phyloP scores from a whole-genome alignment of 2,329 filamentous ascomycete genomes.

The Colletotrichum sp. region DNA sequence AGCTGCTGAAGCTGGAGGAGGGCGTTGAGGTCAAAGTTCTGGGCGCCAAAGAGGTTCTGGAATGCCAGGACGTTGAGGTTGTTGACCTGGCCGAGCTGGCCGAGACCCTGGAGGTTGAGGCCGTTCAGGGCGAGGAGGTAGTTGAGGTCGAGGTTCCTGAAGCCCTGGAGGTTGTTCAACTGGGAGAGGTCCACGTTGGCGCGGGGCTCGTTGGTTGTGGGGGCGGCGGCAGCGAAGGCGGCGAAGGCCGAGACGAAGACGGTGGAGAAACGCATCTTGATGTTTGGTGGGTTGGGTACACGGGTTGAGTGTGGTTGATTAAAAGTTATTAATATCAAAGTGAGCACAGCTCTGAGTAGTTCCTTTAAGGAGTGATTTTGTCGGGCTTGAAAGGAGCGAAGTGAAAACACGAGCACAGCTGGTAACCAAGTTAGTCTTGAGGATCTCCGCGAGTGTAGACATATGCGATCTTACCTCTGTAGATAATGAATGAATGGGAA shows the following conservation, averaged over 20 bases:
- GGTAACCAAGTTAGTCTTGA: constrained; percentile 25
- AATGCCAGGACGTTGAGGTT: constrained; percentile 47
- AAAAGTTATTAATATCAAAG: constrained; percentile 30
- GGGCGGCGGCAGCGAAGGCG: constrained; percentile 48
- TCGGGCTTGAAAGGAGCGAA: constrained; percentile 44
- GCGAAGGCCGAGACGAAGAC: constrained; percentile 50
- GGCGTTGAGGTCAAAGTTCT: constrained; percentile 44
- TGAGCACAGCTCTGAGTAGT: constrained; percentile 52
- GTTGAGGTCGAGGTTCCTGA: constrained; percentile 45
- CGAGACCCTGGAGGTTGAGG: constrained; percentile 48
- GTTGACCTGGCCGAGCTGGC: constrained; percentile 35
- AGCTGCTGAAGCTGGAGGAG: constrained; percentile 46
- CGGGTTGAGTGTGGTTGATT: constrained; percentile 30
- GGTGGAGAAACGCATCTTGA: constrained; percentile 55
- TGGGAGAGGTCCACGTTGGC: constrained; percentile 41
- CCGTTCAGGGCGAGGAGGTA: constrained; percentile 53
- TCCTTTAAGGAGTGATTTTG: constrained; percentile 30
- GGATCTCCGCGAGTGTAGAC: not conserved
- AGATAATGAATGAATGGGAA: constrained; percentile 51
- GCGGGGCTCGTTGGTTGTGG: constrained; percentile 40
- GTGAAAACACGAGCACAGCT: constrained; percentile 55
- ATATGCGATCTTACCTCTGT: constrained; percentile 43
- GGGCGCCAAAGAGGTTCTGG: constrained; percentile 43
- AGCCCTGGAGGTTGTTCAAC: constrained; percentile 44
- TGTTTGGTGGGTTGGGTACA: constrained; percentile 23